Evolutionary conservation across 495 filamentous ascomycete genomes (phyloP), one percentile per base, ranked within the genome.

Genomic region (Cetradonia linearis): DNA sequence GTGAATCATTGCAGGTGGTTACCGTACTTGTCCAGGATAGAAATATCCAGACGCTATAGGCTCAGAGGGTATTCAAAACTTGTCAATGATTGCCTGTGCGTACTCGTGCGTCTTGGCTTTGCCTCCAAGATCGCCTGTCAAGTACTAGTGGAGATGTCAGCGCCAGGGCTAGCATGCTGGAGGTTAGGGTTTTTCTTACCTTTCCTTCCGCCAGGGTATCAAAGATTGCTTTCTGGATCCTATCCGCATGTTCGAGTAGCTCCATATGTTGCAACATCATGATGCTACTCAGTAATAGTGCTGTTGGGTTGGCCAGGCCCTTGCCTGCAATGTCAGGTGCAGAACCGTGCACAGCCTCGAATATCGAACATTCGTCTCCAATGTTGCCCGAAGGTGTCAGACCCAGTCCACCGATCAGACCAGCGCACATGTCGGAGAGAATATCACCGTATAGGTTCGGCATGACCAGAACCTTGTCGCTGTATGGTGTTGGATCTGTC

Each of bases 251-350:
- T 60, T 89, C 81, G 69, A 78, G 81, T 57, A 97, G 79, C 65
- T 86, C 86, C 94, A 98, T 97, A 77, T 97, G 94, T 72, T 94
- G 87, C 82, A 98, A 76, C 93, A 98, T 97, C 93, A 97, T 97
- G 74, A 96, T 90, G 70, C 84, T 88, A 74, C 83, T 87, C 65
- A 96, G 82, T 56, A 97, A 81, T 63, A 96, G 79, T 60, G 91
- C 92, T 65, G 92, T 96, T 54, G 92, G 92, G 81, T 97, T 97
- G 69, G 92, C 92, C 57, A 95, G 85, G 48, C 82, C 84, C 83
- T 95, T 91, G 71, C 93, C 93, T 57, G 92, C 94, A 70, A 98
- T 98, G 72, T 98, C 93, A 52, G 93, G 93, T 37, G 93, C 93
- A 48, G 91, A 96, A 68, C 93, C 93, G 77, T 98, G 93, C 68